Conservation (phyloP, 129 eudicot genomes). For the Pseudognaphalium luteoalbum region DNA sequence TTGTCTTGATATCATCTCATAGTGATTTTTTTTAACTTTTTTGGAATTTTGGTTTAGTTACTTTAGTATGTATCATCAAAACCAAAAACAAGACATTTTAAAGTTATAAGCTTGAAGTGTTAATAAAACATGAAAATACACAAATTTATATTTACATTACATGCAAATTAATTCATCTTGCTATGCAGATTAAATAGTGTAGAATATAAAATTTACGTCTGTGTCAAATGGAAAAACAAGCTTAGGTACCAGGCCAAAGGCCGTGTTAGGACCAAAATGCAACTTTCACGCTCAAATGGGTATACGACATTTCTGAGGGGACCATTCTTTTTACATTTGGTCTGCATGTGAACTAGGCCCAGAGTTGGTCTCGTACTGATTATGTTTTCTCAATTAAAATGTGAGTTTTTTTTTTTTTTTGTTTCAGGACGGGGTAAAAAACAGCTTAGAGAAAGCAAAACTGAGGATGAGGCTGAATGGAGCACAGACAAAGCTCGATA, state of each 20-base stretch:
- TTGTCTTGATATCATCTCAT: background rate
- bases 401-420: background rate
- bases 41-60: background rate
- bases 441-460: constrained; percentile 49
- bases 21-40: background rate
- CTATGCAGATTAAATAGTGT: too few relatives aligned
- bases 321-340: too few relatives aligned
- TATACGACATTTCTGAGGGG: too few relatives aligned
- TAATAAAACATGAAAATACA: background rate
- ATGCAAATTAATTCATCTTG: too few relatives aligned
- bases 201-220: too few relatives aligned
- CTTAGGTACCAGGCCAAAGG: too few relatives aligned
- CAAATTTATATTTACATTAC: too few relatives aligned
- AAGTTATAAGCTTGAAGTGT: background rate
- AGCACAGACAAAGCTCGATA: constrained; percentile 63
- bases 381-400: background rate
- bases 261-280: too few relatives aligned
- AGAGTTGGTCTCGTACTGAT: too few relatives aligned
- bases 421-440: constrained; percentile 40
- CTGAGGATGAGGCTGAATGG: constrained; percentile 75
- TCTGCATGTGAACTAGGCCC: too few relatives aligned
- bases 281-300: too few relatives aligned
- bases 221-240: too few relatives aligned
- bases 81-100: background rate
- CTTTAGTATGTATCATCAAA: background rate